Evolutionary conservation across 2,329 filamentous ascomycete genomes (phyloP), one percentile per base, ranked within the genome.

Genomic region (Verticillium tricorpus): DNA sequence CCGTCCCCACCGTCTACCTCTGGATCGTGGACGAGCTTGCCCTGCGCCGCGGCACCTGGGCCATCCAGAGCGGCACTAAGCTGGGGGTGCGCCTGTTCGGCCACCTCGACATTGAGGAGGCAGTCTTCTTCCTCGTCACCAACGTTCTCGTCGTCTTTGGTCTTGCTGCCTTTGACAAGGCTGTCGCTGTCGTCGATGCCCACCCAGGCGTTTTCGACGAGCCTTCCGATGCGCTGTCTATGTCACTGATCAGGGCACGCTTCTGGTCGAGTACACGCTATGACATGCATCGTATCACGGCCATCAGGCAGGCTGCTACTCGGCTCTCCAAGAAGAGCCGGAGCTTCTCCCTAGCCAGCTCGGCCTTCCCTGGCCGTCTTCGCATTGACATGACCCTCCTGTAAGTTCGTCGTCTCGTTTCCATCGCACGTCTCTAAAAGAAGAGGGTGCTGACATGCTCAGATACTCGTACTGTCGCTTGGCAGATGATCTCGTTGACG

Each of bases 391-490:
- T 92, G 14, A 81, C 90, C 31, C 74, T 90, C 1, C 74, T 92
- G 75, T 85, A 70, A 71, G 81, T 70, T 31, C 1, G 2, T 5
- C 31, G 3, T 9, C 11, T 14, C 15, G 37, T 7, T n/a, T 19
- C 2, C 12, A 7, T 40, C 37, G 11, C 11, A 40, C n/a, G 5
- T 31, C 32, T 28, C 5, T 11, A 17, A 31, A 25, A 12, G 19
- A 17, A 31, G 22, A 12, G 19, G 37, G 19, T 60, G 9, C 65
- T 70, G 62, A 70, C 50, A 2, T 14, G 31, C 40, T 19, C 52
- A 85, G 82, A 4, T 92, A 92, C 69, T 89, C 88, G 0, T 92
- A 91, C 70, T 92, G 89, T 67, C 82, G 89, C 12, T 84, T 91
- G 11, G 88, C 88, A 1, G 90, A 92, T 70, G 89, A 92, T 67